phyloP scores from a whole-genome alignment of 345 rosid species.

The Citrus hindsii region DNA sequence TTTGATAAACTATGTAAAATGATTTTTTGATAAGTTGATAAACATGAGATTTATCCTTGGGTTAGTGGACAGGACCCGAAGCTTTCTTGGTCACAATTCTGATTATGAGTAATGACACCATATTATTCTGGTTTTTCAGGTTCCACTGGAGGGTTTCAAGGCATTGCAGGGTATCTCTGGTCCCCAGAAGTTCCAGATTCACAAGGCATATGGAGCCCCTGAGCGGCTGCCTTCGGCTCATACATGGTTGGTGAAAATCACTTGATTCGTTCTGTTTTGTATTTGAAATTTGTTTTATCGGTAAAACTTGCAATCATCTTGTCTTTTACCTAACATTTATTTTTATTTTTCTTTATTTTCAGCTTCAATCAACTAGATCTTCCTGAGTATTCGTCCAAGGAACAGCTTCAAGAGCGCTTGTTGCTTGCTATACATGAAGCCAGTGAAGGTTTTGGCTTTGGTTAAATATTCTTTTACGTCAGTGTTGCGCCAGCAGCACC shows the following conservation, averaged over 20 bases:
- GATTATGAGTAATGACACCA: not conserved
- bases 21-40: not conserved
- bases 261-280: not conserved
- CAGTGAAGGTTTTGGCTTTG: slow-evolving; percentile 96
- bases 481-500: slow-evolving; percentile 1
- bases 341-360: slow-evolving; percentile 16
- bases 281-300: not conserved
- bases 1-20: not conserved
- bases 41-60: not conserved
- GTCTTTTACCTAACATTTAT: not conserved
- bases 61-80: not conserved
- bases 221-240: slow-evolving; percentile 94
- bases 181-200: slow-evolving; percentile 92
- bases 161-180: slow-evolving; percentile 98
- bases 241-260: slow-evolving; percentile 59
- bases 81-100: not conserved
- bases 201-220: slow-evolving; percentile 95
- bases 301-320: not conserved
- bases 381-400: slow-evolving; percentile 81
- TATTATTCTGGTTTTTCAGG: slow-evolving; percentile 40
- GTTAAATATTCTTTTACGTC: slow-evolving; percentile 26
- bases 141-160: slow-evolving; percentile 78
- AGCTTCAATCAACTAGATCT: slow-evolving; percentile 98
- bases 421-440: slow-evolving; percentile 96
- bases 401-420: slow-evolving; percentile 79